Evolutionary conservation across 192 early-diverging fungal genomes (phyloP).

Genomic region (Mortierella alpina): DNA sequence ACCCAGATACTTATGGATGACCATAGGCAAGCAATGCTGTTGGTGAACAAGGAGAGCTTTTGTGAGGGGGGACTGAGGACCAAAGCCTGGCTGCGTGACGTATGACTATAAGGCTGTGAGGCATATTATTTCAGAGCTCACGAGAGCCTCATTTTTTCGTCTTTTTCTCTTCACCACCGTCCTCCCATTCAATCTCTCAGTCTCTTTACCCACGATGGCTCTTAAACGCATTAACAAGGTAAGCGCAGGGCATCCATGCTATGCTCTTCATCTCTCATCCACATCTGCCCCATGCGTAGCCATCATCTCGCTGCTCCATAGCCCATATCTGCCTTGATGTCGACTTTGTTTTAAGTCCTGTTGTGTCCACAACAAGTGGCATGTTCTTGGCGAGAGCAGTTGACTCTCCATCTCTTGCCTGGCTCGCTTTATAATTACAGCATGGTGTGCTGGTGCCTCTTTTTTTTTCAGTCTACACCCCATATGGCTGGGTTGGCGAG

Average conservation of each 20-base stretch:
- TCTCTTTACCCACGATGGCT: slow-evolving; percentile 77
- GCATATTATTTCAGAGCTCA: background rate
- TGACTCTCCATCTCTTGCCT: too few relatives aligned
- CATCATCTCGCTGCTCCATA: background rate
- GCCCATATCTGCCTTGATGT: background rate
- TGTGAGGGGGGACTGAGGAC: too few relatives aligned
- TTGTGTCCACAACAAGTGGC: too few relatives aligned
- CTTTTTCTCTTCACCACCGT: slow-evolving; percentile 12
- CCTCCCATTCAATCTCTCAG: slow-evolving; percentile 12
- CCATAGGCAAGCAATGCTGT: too few relatives aligned
- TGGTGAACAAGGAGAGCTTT: too few relatives aligned
- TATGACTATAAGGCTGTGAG: too few relatives aligned
- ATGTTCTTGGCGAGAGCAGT: too few relatives aligned
- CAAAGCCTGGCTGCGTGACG: too few relatives aligned
- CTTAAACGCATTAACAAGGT: slow-evolving; percentile 99
- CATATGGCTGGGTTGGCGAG: background rate
- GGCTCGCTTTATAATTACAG: background rate
- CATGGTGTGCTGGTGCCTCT: background rate
- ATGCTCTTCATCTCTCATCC: background rate
- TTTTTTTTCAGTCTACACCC: background rate
- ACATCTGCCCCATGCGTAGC: background rate
- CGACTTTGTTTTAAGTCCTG: background rate
- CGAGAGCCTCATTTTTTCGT: slow-evolving; percentile 10
- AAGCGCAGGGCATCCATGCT: slow-evolving; percentile 32
- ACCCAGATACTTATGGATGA: too few relatives aligned